Evolutionary conservation across 2,329 filamentous ascomycete genomes (phyloP).

Genomic region (Cercospora sojina): DNA sequence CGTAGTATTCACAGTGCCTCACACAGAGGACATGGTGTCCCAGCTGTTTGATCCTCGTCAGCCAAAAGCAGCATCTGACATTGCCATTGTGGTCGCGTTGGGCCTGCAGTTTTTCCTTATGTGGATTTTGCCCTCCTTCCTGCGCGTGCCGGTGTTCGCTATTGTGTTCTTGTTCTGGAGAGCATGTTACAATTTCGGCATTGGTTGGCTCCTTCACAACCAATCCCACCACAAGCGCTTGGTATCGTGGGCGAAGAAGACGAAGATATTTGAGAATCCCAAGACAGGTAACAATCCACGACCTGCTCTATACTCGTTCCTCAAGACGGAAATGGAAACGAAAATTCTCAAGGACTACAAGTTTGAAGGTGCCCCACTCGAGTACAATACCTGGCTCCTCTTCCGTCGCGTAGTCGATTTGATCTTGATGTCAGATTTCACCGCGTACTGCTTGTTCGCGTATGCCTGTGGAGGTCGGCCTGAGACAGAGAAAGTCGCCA

Average conservation of each 20-base stretch:
- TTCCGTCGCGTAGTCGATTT: conserved; percentile 94
- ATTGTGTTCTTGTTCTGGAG: conserved; percentile 89
- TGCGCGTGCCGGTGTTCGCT: conserved; percentile 76
- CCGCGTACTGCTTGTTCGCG: conserved; percentile 94
- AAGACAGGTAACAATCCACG: conserved; percentile 76
- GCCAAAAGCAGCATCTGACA: conserved; percentile 90
- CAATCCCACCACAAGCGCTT: conserved; percentile 88
- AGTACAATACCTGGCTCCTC: conserved; percentile 98
- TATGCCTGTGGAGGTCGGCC: conserved; percentile 80
- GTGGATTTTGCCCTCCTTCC: conserved; percentile 66
- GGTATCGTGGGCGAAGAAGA: conserved; percentile 82
- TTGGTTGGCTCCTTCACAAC: conserved; percentile 81
- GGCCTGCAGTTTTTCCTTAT: conserved; percentile 71
- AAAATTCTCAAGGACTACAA: conserved; percentile 93
- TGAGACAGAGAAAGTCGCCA: conserved; percentile 64
- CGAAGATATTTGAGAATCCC: conserved; percentile 81
- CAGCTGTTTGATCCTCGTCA: conserved; percentile 92
- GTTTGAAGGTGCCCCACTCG: conserved; percentile 87
- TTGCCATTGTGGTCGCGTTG: conserved; percentile 74
- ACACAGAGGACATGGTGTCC: conserved; percentile 98
- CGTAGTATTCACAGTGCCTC: conserved; percentile 88
- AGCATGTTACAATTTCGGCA: conserved; percentile 87
- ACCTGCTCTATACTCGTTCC: conserved; percentile 75
- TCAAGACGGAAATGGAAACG: conserved; percentile 87
- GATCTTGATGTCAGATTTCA: conserved; percentile 98